Percentiles rank a stretch among this genome's conserved stretches.
Evolutionary conservation across 192 early-diverging fungal genomes (phyloP).

Genomic region (Backusella luteola): DNA sequence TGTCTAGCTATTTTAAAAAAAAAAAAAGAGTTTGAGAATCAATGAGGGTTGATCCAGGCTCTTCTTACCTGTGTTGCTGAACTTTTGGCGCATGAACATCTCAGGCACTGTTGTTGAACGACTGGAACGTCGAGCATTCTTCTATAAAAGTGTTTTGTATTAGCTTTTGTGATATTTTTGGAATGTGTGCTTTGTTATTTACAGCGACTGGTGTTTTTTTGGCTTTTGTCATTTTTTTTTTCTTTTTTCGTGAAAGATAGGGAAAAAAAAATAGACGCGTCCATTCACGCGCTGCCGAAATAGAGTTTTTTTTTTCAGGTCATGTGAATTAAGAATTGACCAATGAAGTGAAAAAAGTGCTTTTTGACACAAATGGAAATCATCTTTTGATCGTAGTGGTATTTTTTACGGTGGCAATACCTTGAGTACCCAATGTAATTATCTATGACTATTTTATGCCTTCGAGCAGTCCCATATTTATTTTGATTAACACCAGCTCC

Average conservation of each 20-base stretch:
- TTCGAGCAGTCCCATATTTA: background rate
- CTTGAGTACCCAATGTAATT: background rate
- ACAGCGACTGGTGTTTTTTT: background rate
- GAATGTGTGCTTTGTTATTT: background rate
- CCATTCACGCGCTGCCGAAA: background rate
- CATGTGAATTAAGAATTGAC: background rate
- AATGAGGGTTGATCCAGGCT: too few species aligned
- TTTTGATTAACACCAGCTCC: background rate
- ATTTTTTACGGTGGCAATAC: background rate
- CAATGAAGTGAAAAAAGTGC: background rate
- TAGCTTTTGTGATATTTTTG: background rate
- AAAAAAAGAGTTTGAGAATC: background rate
- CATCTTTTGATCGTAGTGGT: background rate
- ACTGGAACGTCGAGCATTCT: background rate
- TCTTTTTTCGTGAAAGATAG: background rate
- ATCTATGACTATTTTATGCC: background rate
- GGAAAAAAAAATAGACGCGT: background rate
- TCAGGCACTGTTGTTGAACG: slow-evolving; percentile 20
- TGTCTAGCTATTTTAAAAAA: background rate
- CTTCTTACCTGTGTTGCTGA: background rate
- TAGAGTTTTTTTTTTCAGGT: background rate
- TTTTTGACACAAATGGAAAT: background rate
- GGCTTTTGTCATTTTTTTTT: background rate
- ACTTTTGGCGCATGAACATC: slow-evolving; percentile 5
- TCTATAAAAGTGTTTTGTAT: background rate